phyloP scores from a whole-genome alignment of 1,139 yeast species.

The Candida buenavistaensis region DNA sequence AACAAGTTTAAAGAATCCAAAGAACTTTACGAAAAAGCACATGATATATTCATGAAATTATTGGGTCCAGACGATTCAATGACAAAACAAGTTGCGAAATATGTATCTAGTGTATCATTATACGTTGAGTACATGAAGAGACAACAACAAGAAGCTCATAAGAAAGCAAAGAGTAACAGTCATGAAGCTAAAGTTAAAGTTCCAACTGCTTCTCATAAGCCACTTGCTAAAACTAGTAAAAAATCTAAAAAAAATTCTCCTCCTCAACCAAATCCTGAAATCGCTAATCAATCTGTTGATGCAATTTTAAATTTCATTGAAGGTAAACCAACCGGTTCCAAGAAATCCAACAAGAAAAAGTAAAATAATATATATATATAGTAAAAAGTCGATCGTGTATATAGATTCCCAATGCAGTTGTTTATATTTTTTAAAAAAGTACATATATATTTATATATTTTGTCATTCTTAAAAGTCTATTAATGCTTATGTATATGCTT shows the following conservation, averaged over 20 bases:
- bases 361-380: too few relatives aligned
- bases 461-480: slow-evolving; percentile 6
- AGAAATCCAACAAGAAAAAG: slow-evolving; percentile 14
- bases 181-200: slow-evolving; percentile 19
- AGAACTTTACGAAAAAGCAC: slow-evolving; percentile 52
- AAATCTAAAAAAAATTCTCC: slow-evolving; percentile 25
- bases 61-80: slow-evolving; percentile 64
- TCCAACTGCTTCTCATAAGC: slow-evolving; percentile 17
- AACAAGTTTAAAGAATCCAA: slow-evolving; percentile 57
- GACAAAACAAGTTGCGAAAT: slow-evolving; percentile 63
- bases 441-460: slow-evolving; percentile 7
- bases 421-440: slow-evolving; percentile 1
- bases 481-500: slow-evolving; percentile 15
- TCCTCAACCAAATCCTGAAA: slow-evolving; percentile 47
- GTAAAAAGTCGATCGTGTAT: too few relatives aligned
- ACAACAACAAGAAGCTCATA: slow-evolving; percentile 31
- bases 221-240: slow-evolving; percentile 16
- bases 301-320: slow-evolving; percentile 68
- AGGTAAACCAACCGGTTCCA: slow-evolving; percentile 33
- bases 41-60: slow-evolving; percentile 52
- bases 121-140: slow-evolving; percentile 38
- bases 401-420: too few relatives aligned
- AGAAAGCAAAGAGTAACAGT: slow-evolving; percentile 14
- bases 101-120: slow-evolving; percentile 52
- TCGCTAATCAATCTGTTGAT: slow-evolving; percentile 63